Evolutionary conservation across 2,329 filamentous ascomycete species (phyloP).

Genomic region (Acephala macrosclerotiorum): DNA sequence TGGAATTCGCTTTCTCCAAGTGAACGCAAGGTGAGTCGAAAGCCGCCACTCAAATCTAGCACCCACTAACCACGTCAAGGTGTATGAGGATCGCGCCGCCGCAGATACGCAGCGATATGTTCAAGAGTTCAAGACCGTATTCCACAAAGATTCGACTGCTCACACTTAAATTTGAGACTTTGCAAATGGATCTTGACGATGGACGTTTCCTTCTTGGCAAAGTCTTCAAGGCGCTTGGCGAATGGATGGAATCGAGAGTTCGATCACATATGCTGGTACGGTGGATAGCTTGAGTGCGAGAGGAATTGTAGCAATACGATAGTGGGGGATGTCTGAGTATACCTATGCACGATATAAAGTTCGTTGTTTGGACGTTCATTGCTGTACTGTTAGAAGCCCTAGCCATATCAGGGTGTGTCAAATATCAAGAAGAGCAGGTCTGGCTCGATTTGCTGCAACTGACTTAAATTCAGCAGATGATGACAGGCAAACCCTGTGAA

Average conservation of each 20-base stretch:
- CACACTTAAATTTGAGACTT: neutral
- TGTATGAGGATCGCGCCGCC: constrained; percentile 37
- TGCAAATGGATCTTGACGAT: neutral
- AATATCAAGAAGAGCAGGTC: neutral
- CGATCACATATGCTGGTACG: neutral
- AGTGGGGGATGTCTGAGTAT: constrained; percentile 9
- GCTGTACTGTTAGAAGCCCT: neutral
- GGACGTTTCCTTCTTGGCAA: neutral
- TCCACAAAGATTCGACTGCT: constrained; percentile 3
- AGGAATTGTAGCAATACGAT: constrained; percentile 5
- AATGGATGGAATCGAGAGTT: neutral
- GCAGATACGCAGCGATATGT: constrained; percentile 40
- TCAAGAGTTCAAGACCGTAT: constrained; percentile 44
- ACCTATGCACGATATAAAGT: constrained; percentile 1
- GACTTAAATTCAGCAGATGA: too few relatives aligned
- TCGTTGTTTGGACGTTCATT: constrained; percentile 4
- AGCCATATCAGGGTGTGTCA: neutral
- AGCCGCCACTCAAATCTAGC: neutral
- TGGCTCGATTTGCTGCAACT: neutral
- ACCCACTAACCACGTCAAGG: constrained; percentile 34
- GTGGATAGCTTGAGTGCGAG: neutral
- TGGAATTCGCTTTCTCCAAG: constrained; percentile 53
- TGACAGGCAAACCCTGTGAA: neutral
- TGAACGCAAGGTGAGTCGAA: constrained; percentile 51
- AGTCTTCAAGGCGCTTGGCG: neutral